phyloP scores from a whole-genome alignment of 2,329 filamentous ascomycete genomes.

The Hirsutella minnesotensis region DNA sequence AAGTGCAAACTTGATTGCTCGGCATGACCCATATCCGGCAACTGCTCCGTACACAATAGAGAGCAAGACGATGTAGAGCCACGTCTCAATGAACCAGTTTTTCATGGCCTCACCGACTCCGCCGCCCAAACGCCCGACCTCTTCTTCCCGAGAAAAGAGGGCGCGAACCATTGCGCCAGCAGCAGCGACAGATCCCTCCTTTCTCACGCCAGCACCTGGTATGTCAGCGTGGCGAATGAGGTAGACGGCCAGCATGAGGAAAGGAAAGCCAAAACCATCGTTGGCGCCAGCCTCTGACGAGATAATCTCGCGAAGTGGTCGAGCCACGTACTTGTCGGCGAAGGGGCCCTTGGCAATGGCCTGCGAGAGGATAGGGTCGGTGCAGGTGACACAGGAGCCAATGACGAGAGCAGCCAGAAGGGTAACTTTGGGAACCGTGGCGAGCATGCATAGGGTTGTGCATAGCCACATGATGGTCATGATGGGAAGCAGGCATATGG shows the following conservation, averaged over 20 bases:
- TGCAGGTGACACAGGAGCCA: slow-evolving; percentile 48
- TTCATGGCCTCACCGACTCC: slow-evolving; percentile 38
- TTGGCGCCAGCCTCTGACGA: slow-evolving; percentile 42
- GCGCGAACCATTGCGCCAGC: neutral
- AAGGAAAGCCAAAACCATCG: slow-evolving; percentile 3
- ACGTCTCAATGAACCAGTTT: slow-evolving; percentile 48
- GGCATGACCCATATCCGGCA: slow-evolving; percentile 34
- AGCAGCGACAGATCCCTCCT: slow-evolving; percentile 2
- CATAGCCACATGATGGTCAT: slow-evolving; percentile 48
- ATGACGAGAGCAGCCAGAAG: slow-evolving; percentile 44
- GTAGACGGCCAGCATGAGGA: slow-evolving; percentile 11
- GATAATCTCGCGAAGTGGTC: slow-evolving; percentile 47
- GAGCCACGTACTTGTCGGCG: slow-evolving; percentile 47
- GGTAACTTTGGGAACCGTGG: slow-evolving; percentile 41
- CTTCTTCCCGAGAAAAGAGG: slow-evolving; percentile 14
- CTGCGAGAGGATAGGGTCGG: slow-evolving; percentile 50
- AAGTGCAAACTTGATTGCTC: slow-evolving; percentile 31
- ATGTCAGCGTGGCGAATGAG: slow-evolving; percentile 41
- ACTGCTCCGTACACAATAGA: slow-evolving; percentile 39
- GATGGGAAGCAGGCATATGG: slow-evolving; percentile 42
- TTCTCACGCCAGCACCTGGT: slow-evolving; percentile 9
- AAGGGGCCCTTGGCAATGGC: slow-evolving; percentile 50
- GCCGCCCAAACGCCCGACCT: slow-evolving; percentile 38
- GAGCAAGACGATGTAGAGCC: slow-evolving; percentile 46
- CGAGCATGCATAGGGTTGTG: slow-evolving; percentile 42